phyloP scores from a whole-genome alignment of 139 green algal genomes.

The Chlorokybus atmophyticus region DNA sequence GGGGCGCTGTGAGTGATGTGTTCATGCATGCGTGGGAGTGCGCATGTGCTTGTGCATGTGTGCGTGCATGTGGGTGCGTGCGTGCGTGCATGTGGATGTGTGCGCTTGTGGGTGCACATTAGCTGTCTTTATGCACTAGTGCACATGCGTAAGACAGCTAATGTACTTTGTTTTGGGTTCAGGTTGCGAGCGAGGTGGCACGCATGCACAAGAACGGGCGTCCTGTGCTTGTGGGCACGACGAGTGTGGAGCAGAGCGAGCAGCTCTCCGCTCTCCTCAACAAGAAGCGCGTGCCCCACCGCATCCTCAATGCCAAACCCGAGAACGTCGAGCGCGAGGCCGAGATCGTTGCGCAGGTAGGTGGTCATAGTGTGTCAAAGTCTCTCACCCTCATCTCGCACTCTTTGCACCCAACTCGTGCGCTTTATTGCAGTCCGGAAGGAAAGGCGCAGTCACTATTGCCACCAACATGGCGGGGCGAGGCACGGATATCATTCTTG shows the following conservation, averaged over 20 bases:
- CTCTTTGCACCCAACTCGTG: too few relatives aligned
- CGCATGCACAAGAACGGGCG: slow-evolving; percentile 80
- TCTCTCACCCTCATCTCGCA: not conserved
- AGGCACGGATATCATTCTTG: slow-evolving; percentile 96
- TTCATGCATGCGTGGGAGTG: too few relatives aligned
- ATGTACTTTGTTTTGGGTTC: not conserved
- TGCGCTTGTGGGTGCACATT: not conserved
- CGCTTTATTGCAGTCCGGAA: slow-evolving; percentile 51
- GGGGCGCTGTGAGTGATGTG: slow-evolving; percentile 64
- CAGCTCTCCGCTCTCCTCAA: slow-evolving; percentile 54
- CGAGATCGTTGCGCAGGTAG: slow-evolving; percentile 80
- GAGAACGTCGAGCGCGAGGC: slow-evolving; percentile 95
- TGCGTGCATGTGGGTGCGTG: too few relatives aligned
- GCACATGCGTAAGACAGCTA: too few relatives aligned
- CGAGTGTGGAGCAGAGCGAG: slow-evolving; percentile 79
- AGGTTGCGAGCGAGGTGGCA: slow-evolving; percentile 46
- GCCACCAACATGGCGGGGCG: slow-evolving; percentile 97
- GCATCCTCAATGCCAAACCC: slow-evolving; percentile 94
- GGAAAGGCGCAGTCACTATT: slow-evolving; percentile 77
- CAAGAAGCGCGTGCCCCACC: slow-evolving; percentile 58
- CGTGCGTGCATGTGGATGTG: too few relatives aligned
- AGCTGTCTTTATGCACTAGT: slow-evolving; percentile 5
- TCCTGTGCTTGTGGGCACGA: slow-evolving; percentile 72
- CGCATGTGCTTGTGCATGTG: too few relatives aligned
- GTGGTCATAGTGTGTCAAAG: slow-evolving; percentile 4